Base-by-base conservation (phyloP, 768 basidiomycete species). In the Pleurotus tuoliensis region DNA sequence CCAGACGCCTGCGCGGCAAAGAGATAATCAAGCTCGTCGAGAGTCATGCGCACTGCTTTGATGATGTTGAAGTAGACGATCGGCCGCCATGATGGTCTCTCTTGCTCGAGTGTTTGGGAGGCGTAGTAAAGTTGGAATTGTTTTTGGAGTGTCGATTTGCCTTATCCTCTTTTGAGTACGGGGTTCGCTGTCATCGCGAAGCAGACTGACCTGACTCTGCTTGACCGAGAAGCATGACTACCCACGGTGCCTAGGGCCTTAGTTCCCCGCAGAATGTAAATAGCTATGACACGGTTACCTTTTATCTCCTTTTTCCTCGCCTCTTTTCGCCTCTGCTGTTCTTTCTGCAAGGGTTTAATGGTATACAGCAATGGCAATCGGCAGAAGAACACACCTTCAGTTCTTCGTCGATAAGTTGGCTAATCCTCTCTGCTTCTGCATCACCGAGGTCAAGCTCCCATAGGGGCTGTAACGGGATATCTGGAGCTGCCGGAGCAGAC, bases 51-150 rank as follows among this genome's bases (percentile, higher is more conserved):
- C 16, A 92, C 73, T 49, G 88, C 90, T 65, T 84, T 87, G 76
- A 93, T 82, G 61, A 92, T 77, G 72, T 93, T 93, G 75, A 89
- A 86, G 71, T 89, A 90, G 27, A 93, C 85, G 27, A 92, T 84
- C 3, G 88, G 83, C 16, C 83, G 80, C 91, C 92, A 93, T 3
- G 82, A 83, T 0, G 84, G 80, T 20, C 87, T 83, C 71, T 88
- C 87, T 50, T 76, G 72, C 44, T 92, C 87, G 37, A 92, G 80
- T 0, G 84, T 74, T 56, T 81, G 77, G 2, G 87, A 84, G 6
- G 89, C 84, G 63, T 91, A 90, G 70, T 84, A 87, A 0, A 92
- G 76, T 64, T 92, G 89, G 64, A 92, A 90, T 68, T 92, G 90
- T 64, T 92, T 92, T 64, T 87, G 88, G 11, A 92, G 76, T 2